phyloP scores from a whole-genome alignment of 805 yeast species.

The Blastobotrys mokoenaii region DNA sequence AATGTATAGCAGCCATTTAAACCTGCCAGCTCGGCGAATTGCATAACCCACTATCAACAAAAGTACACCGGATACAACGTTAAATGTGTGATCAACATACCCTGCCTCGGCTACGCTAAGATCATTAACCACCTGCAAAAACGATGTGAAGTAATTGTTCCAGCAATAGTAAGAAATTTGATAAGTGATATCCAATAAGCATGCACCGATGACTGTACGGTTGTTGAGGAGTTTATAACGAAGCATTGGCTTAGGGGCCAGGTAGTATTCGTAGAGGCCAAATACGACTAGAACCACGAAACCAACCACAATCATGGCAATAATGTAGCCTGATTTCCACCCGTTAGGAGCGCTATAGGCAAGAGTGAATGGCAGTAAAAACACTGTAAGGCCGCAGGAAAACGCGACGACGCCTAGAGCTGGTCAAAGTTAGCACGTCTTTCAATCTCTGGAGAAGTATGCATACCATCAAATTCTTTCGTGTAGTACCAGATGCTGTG shows the following conservation, averaged over 20 bases:
- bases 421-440: too few species aligned
- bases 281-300: slow-evolving; percentile 40
- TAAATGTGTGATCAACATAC: slow-evolving; percentile 33
- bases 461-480: slow-evolving; percentile 28
- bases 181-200: slow-evolving; percentile 37
- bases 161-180: slow-evolving; percentile 49
- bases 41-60: slow-evolving; percentile 35
- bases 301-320: slow-evolving; percentile 37
- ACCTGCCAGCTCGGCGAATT: slow-evolving; percentile 42
- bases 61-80: slow-evolving; percentile 31
- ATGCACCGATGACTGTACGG: slow-evolving; percentile 59
- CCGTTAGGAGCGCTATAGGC: slow-evolving; percentile 25
- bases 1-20: slow-evolving; percentile 35
- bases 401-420: slow-evolving; percentile 30
- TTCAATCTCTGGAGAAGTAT: too few species aligned
- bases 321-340: slow-evolving; percentile 29
- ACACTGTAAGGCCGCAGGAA: slow-evolving; percentile 29
- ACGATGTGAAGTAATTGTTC: slow-evolving; percentile 50
- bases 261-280: slow-evolving; percentile 42
- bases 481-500: slow-evolving; percentile 20
- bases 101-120: slow-evolving; percentile 50
- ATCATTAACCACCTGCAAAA: slow-evolving; percentile 49
- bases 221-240: slow-evolving; percentile 48
- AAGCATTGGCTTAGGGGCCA: slow-evolving; percentile 48
- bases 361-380: slow-evolving; percentile 33